Conservation (phyloP, 1,284 basidiomycete genomes). For the Gomphus sp. region DNA sequence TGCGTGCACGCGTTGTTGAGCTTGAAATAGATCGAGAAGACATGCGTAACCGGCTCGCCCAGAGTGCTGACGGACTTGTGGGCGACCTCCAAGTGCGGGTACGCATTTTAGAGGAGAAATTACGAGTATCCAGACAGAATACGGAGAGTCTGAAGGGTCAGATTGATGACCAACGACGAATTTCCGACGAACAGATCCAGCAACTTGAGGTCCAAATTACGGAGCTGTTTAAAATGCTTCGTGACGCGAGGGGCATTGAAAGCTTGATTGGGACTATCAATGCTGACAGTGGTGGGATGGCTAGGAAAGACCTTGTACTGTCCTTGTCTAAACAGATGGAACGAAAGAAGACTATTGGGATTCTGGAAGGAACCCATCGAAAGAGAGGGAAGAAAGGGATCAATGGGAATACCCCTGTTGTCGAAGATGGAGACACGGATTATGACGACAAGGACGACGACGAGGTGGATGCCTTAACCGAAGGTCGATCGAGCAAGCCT, state of each 20-base stretch:
- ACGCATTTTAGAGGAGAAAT: constrained; percentile 69
- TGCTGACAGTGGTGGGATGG: constrained; percentile 45
- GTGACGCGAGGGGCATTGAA: constrained; percentile 54
- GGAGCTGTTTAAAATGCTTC: constrained; percentile 90
- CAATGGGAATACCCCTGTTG: constrained; percentile 12
- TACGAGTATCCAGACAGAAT: constrained; percentile 71
- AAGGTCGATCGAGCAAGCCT: constrained; percentile 22
- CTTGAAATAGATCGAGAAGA: constrained; percentile 66
- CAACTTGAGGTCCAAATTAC: constrained; percentile 90
- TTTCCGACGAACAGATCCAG: constrained; percentile 81
- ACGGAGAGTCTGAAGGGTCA: constrained; percentile 70
- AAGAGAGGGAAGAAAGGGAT: constrained; percentile 1
- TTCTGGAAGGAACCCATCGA: constrained; percentile 58
- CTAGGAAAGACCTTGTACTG: constrained; percentile 74
- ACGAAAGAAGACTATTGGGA: constrained; percentile 76
- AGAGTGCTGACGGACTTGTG: constrained; percentile 78
- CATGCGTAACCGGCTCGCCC: constrained; percentile 73
- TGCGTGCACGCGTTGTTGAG: constrained; percentile 53
- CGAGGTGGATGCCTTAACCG: constrained; percentile 30
- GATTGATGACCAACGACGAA: constrained; percentile 70
- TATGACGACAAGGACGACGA: constrained; percentile 26
- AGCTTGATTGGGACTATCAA: constrained; percentile 52
- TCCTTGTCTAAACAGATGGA: constrained; percentile 79
- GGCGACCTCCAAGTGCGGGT: constrained; percentile 74
- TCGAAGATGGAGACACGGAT: constrained; percentile 23